These are phyloP conservation scores for Populus deltoides DNA, from an alignment of 345 rosid species.

Conservation along the genomic window DNA sequence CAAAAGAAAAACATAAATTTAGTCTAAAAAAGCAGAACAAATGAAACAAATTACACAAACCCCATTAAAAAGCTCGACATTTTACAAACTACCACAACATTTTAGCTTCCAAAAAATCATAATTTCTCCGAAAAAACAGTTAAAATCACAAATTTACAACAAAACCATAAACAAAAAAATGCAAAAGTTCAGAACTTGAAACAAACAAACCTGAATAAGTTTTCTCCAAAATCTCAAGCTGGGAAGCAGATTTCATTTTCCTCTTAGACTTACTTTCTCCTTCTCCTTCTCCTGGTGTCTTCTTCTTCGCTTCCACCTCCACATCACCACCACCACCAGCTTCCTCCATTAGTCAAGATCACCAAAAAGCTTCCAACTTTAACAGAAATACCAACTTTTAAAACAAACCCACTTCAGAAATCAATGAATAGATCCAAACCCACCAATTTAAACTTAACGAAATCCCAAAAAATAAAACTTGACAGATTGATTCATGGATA, in stretches of 20 bases:
- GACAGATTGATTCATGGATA: not conserved
- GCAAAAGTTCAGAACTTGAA: not conserved
- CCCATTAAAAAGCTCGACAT: not conserved
- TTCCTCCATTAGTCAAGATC: slow-evolving; percentile 42
- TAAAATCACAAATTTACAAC: not conserved
- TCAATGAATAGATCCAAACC: not conserved
- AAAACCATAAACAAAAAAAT: not conserved
- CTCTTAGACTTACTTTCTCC: slow-evolving; percentile 69
- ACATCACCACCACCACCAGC: slow-evolving; percentile 6
- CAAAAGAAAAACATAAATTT: not conserved
- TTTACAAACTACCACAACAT: not conserved
- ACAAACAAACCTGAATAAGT: slow-evolving; percentile 60
- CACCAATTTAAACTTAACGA: not conserved
- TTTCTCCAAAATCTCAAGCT: slow-evolving; percentile 76
- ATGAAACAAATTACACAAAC: not conserved
- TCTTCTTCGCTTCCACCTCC: slow-evolving; percentile 61
- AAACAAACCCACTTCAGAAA: not conserved
- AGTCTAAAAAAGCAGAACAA: not conserved
- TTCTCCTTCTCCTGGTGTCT: slow-evolving; percentile 53
- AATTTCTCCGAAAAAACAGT: not conserved
- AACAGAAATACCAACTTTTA: not conserved
- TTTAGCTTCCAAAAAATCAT: not conserved
- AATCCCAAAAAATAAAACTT: not conserved
- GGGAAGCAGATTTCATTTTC: slow-evolving; percentile 91
- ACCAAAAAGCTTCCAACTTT: not conserved